Conservation (phyloP, 805 yeast species). For the Lipomyces sp. region DNA sequence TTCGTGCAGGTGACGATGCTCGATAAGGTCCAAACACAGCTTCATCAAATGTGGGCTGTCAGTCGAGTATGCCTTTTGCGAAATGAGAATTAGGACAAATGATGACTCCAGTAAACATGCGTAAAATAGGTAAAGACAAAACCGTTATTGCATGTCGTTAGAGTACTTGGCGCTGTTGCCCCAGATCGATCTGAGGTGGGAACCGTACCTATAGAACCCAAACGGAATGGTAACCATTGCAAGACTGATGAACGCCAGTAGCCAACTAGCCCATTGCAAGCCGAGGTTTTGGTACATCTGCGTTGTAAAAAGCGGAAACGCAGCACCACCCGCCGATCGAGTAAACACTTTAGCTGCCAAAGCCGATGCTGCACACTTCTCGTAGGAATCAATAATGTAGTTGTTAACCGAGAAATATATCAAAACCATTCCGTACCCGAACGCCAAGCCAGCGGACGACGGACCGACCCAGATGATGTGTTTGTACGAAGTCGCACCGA, state of each 20-base stretch:
- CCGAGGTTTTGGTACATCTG: slow-evolving; percentile 59
- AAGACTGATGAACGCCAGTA: slow-evolving; percentile 58
- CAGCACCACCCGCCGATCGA: slow-evolving; percentile 66
- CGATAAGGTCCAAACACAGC: no score
- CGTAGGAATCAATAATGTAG: slow-evolving; percentile 81
- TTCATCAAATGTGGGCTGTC: no score
- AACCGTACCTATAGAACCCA: slow-evolving; percentile 55
- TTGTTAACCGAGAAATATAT: slow-evolving; percentile 74
- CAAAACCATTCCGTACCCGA: slow-evolving; percentile 59
- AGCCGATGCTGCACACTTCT: slow-evolving; percentile 65
- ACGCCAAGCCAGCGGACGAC: slow-evolving; percentile 59
- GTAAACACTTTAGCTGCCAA: slow-evolving; percentile 66
- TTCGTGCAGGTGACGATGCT: no score
- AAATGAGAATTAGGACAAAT: neutral
- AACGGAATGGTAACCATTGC: slow-evolving; percentile 59
- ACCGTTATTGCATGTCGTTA: slow-evolving; percentile 7
- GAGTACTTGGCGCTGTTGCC: slow-evolving; percentile 30
- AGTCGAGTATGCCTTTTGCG: neutral
- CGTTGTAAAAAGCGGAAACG: slow-evolving; percentile 60
- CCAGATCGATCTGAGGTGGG: slow-evolving; percentile 44
- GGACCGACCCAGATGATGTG: slow-evolving; percentile 58
- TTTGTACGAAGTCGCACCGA: slow-evolving; percentile 63
- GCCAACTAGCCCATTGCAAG: slow-evolving; percentile 59
- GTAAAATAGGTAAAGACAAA: neutral
- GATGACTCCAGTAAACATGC: neutral